Conservation (phyloP, 2,329 filamentous ascomycete genomes). For the Aspergillus fumigatus region DNA sequence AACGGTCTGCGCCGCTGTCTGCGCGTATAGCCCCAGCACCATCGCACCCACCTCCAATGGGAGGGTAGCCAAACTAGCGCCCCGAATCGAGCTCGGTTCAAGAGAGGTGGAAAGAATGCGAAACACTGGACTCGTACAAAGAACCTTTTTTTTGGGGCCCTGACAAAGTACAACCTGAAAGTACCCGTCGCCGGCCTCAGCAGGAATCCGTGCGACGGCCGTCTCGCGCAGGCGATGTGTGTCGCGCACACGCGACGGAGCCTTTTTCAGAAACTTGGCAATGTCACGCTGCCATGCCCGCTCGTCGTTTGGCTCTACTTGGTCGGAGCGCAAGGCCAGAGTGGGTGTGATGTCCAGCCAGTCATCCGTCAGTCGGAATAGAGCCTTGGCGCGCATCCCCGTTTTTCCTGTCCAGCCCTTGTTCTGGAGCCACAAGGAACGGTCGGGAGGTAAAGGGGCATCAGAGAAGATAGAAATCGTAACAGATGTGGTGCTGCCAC, state of each 20-base stretch:
- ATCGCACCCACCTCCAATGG: conserved; percentile 59
- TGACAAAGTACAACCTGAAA: conserved; percentile 62
- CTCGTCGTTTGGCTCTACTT: conserved; percentile 56
- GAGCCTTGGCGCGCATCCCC: conserved; percentile 62
- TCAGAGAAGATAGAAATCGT: conserved; percentile 62
- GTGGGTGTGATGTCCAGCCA: conserved; percentile 68
- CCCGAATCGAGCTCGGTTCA: conserved; percentile 58
- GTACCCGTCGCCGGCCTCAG: conserved; percentile 61
- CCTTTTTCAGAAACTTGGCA: conserved; percentile 57
- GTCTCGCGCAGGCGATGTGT: conserved; percentile 59
- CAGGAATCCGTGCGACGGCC: conserved; percentile 60
- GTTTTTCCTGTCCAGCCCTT: conserved; percentile 65
- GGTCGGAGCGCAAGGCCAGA: conserved; percentile 41
- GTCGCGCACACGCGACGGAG: conserved; percentile 40
- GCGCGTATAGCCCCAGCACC: conserved; percentile 42
- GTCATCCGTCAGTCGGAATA: conserved; percentile 54
- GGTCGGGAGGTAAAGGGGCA: conserved; percentile 50
- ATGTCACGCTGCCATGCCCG: conserved; percentile 66
- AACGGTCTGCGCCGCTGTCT: conserved; percentile 25
- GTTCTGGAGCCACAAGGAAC: conserved; percentile 63
- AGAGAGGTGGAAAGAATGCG: conserved; percentile 63
- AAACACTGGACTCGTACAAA: conserved; percentile 65
- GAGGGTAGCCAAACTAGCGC: conserved; percentile 60
- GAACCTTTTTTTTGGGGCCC: conserved; percentile 51
- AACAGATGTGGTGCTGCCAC: conserved; percentile 60